Conservation (phyloP, 768 basidiomycete species). For the Arthromyces matolae region DNA sequence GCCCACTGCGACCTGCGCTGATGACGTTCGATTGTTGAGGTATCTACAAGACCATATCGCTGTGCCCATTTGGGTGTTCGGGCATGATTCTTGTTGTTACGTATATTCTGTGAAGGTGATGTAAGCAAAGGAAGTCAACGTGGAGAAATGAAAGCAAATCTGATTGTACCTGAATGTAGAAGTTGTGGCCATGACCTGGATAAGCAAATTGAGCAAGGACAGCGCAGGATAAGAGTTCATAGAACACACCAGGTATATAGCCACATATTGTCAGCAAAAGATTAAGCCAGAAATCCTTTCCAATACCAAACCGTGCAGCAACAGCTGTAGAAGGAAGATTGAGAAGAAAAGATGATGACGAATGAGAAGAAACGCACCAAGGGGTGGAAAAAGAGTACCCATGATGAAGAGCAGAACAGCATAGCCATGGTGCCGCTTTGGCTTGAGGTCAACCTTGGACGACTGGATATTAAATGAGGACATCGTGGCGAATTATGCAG, state of each 20-base stretch:
- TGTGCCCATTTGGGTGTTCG: slow-evolving; percentile 97
- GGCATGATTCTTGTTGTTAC: slow-evolving; percentile 90
- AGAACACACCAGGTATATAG: slow-evolving; percentile 75
- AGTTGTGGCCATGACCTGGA: slow-evolving; percentile 86
- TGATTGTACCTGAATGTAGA: slow-evolving; percentile 74
- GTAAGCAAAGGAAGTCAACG: slow-evolving; percentile 3
- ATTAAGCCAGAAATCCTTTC: slow-evolving; percentile 89
- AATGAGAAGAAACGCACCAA: slow-evolving; percentile 51
- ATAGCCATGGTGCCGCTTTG: slow-evolving; percentile 78
- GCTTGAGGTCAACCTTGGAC: slow-evolving; percentile 58
- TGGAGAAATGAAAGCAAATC: slow-evolving; percentile 12
- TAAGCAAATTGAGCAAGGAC: slow-evolving; percentile 4
- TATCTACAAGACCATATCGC: slow-evolving; percentile 86
- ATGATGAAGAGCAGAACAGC: slow-evolving; percentile 77
- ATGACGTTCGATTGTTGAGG: slow-evolving; percentile 71
- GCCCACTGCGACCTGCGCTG: slow-evolving; percentile 87
- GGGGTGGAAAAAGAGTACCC: slow-evolving; percentile 88
- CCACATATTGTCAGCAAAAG: slow-evolving; percentile 84
- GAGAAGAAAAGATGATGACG: slow-evolving; percentile 2
- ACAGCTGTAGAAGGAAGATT: slow-evolving; percentile 66
- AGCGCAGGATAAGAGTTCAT: not conserved
- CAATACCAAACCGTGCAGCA: slow-evolving; percentile 89
- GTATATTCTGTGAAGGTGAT: slow-evolving; percentile 66
- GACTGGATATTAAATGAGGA: slow-evolving; percentile 33
- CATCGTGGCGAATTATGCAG: too few species aligned